Base-by-base conservation (phyloP, 768 basidiomycete species). In the Kwoniella sp. region DNA sequence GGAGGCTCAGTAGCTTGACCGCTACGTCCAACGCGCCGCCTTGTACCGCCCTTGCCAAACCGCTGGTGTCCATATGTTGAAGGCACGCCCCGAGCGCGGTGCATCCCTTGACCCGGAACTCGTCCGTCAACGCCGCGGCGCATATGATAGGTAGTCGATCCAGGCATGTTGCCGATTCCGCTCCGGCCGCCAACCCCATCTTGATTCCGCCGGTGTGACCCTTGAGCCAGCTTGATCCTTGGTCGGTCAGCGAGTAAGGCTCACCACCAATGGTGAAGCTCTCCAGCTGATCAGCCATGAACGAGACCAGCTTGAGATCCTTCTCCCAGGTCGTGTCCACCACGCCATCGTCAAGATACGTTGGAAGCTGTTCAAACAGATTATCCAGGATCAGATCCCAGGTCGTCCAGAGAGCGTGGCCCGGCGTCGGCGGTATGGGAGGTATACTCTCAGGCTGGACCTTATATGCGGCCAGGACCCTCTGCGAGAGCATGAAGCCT, bases 321-420 rank as follows among this genome's bases (percentile, higher is more conserved):
- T 52, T 42, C 26, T 57, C 64, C 69, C 65, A 67, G 6, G 41
- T 32, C 2, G 29, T 19, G 29, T 57, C 59, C 10, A 39, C 36
- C 0, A 14, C 26, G 1, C 42, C 49, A 10, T 56, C 38, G 32
- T 70, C 63, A 38, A 63, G 60, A 41, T 53, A 64, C 22, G 53
- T 34, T 0, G 69, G 69, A 5, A 67, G 43, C 40, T 70, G 69
- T 39, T 65, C 63, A 47, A 70, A 70, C 17, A 70, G 50, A 32
- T 64, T 67, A 41, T 70, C 69, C 22, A 70, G 50, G 44, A 67
- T 65, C 14, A 70, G 47, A 36, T 70, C 69, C 69, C 69, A 70
- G 8, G 58, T 59, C 3, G 53, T 59, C 69, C 69, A 70, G 6
- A 70, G 45, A 1, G 56, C 28, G 43, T 70, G 68, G 7, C 61